Conservation (phyloP, 805 yeast species). For the Komagataella mondaviorum region DNA sequence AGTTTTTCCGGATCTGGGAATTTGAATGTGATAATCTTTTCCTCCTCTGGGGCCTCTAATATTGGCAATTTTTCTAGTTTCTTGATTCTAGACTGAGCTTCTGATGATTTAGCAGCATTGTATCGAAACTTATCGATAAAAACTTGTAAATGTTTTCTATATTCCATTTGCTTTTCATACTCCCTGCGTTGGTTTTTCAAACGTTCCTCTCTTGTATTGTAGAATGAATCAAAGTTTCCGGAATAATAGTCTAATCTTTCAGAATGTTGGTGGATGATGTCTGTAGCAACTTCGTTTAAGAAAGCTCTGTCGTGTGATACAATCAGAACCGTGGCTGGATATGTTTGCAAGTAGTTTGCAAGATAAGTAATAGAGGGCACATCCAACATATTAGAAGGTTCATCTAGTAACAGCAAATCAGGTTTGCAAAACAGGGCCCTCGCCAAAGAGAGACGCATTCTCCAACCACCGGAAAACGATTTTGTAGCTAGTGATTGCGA, state of each 20-base stretch:
- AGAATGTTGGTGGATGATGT: constrained; percentile 93
- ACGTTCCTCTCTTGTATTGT: constrained; percentile 90
- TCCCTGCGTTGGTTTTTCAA: constrained; percentile 86
- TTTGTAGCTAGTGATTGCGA: constrained; percentile 78
- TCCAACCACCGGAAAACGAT: constrained; percentile 98
- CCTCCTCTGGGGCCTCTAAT: constrained; percentile 91
- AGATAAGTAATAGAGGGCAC: constrained; percentile 94
- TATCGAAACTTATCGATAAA: constrained; percentile 95
- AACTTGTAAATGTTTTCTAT: constrained; percentile 82
- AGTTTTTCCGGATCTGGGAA: constrained; percentile 92
- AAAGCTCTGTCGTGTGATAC: constrained; percentile 98
- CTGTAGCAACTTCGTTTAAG: constrained; percentile 96
- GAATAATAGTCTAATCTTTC: constrained; percentile 93
- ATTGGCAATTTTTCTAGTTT: constrained; percentile 90
- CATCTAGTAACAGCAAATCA: constrained; percentile 84
- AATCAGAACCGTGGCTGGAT: constrained; percentile 85
- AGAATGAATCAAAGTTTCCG: constrained; percentile 89
- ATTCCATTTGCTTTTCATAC: constrained; percentile 95
- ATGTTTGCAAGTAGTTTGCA: constrained; percentile 79
- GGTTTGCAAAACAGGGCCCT: constrained; percentile 97
- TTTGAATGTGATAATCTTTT: constrained; percentile 67
- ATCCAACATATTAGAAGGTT: constrained; percentile 99
- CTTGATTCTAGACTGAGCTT: constrained; percentile 96
- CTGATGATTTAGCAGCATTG: constrained; percentile 94
- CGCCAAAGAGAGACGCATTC: constrained; percentile 98